These are phyloP conservation scores for Brassica napus DNA, from an alignment of 345 rosid genomes.

Conservation along the genomic window DNA sequence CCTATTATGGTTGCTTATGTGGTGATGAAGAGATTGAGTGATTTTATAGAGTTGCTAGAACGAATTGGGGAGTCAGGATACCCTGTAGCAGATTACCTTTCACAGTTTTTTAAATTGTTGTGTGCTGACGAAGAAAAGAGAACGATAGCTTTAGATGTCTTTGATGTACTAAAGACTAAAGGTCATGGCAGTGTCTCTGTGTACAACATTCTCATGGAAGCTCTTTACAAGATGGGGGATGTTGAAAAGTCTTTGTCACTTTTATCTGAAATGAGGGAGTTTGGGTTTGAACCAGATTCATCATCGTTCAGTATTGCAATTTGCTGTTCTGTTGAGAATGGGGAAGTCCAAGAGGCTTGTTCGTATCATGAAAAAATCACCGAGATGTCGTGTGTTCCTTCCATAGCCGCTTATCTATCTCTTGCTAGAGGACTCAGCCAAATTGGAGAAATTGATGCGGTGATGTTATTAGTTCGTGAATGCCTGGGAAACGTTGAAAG, in stretches of 20 bases:
- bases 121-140: constrained; percentile 53
- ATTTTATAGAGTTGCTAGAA: constrained; percentile 53
- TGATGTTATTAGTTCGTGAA: constrained; percentile 79
- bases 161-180: constrained; percentile 55
- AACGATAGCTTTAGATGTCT: constrained; percentile 58
- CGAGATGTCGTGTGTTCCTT: constrained; percentile 67
- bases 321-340: constrained; percentile 56
- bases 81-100: constrained; percentile 56
- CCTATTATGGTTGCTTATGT: constrained; percentile 74
- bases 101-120: constrained; percentile 57
- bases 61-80: constrained; percentile 59
- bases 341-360: constrained; percentile 64
- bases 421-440: constrained; percentile 71
- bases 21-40: constrained; percentile 52
- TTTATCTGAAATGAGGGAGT: constrained; percentile 53
- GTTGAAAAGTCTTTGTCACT: constrained; percentile 61
- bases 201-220: constrained; percentile 67
- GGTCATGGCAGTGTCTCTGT: constrained; percentile 60
- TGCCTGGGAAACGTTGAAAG: constrained; percentile 69
- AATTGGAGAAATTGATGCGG: constrained; percentile 81
- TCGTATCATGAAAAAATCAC: constrained; percentile 67
- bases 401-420: constrained; percentile 63
- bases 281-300: constrained; percentile 55
- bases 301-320: constrained; percentile 58
- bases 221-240: constrained; percentile 55